Evolutionary conservation across 441 rosid genomes (phyloP).

Genomic region (Corymbia citriodora): DNA sequence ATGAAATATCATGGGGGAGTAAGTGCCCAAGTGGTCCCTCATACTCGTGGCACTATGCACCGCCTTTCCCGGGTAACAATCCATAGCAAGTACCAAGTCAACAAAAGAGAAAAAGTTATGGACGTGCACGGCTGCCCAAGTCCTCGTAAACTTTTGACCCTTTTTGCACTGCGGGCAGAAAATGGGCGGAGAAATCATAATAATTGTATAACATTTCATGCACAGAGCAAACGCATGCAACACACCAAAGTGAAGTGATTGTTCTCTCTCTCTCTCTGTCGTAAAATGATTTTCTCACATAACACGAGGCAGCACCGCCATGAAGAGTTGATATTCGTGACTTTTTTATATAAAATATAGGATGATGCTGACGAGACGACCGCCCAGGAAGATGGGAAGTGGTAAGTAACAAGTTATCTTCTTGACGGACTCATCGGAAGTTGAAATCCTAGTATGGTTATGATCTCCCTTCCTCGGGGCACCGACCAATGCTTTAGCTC

Average conservation of each 20-base stretch:
- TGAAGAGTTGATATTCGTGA: background rate
- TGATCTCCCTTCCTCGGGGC: background rate
- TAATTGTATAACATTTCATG: background rate
- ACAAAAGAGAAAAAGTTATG: background rate
- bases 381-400: background rate
- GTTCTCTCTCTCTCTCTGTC: background rate
- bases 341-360: background rate
- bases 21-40: background rate
- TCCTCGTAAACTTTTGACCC: background rate
- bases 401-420: background rate
- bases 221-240: background rate
- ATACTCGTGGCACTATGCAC: background rate
- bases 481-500: background rate
- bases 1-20: background rate
- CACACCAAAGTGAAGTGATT: background rate
- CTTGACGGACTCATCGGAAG: background rate
- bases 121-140: background rate
- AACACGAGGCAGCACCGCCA: background rate
- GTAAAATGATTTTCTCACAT: background rate
- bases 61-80: background rate
- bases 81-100: background rate
- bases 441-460: background rate
- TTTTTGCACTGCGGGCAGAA: background rate
- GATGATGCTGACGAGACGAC: background rate
- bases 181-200: background rate